These are phyloP conservation scores for Colletotrichum gigasporum DNA, from an alignment of 2,329 filamentous ascomycete genomes.

Conservation along the genomic window DNA sequence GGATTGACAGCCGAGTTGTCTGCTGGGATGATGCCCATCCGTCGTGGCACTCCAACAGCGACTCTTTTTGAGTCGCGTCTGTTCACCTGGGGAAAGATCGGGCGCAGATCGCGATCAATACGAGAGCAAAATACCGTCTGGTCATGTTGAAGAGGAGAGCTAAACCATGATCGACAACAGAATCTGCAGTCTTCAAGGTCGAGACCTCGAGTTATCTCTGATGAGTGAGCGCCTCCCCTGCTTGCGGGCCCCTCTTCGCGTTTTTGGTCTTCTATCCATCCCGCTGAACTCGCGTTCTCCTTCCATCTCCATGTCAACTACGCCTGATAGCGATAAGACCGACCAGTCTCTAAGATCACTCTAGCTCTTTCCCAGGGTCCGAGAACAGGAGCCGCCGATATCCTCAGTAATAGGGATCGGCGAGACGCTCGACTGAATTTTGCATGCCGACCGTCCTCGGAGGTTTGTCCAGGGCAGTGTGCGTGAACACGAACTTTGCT, in stretches of 20 bases:
- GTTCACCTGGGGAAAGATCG: background rate
- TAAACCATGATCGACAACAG: background rate
- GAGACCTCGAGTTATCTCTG: background rate
- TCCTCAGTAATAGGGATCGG: too few species aligned
- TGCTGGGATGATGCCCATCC: conserved; percentile 8
- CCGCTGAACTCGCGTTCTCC: background rate
- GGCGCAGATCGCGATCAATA: conserved; percentile 21
- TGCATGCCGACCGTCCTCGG: too few species aligned
- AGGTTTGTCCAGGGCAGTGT: too few species aligned
- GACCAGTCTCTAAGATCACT: too few species aligned
- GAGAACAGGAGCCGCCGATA: too few species aligned
- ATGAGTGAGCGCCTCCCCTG: background rate
- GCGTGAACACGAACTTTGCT: too few species aligned
- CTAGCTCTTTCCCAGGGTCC: too few species aligned
- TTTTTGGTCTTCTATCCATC: too few species aligned
- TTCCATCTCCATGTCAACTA: too few species aligned
- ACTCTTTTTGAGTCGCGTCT: background rate
- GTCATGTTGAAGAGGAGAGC: background rate
- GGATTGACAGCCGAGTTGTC: conserved; percentile 5
- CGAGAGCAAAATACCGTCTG: background rate
- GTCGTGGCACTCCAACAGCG: background rate
- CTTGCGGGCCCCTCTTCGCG: too few species aligned
- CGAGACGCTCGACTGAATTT: too few species aligned
- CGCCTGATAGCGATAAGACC: too few species aligned
- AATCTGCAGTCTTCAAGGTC: background rate